Evolutionary conservation across 1,139 yeast genomes (phyloP).

Genomic region (Ashbya aceris): DNA sequence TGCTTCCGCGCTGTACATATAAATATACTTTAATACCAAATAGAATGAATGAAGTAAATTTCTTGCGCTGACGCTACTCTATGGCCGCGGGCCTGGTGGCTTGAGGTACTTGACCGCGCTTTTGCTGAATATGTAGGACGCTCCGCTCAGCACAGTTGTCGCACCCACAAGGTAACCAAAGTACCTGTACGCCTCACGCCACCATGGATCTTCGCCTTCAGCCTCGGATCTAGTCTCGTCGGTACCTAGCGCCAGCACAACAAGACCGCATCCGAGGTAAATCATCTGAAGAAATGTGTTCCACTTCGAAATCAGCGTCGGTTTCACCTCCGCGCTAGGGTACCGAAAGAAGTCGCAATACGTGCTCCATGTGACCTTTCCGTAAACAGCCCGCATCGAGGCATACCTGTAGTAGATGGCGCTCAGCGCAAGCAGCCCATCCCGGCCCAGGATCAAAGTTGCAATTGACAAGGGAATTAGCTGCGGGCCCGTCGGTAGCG

Average conservation of each 20-base stretch:
- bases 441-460: slow-evolving; percentile 72
- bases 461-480: slow-evolving; percentile 62
- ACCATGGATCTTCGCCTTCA: slow-evolving; percentile 1
- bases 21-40: background rate
- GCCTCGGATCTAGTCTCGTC: slow-evolving; percentile 8
- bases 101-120: slow-evolving; percentile 50
- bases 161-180: slow-evolving; percentile 57
- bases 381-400: slow-evolving; percentile 65
- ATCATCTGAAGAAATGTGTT: slow-evolving; percentile 91
- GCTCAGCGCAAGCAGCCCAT: slow-evolving; percentile 62
- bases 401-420: slow-evolving; percentile 66
- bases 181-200: slow-evolving; percentile 24
- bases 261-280: slow-evolving; percentile 70
- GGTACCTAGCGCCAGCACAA: slow-evolving; percentile 30
- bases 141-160: slow-evolving; percentile 74
- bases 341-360: slow-evolving; percentile 60
- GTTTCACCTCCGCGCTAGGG: slow-evolving; percentile 86
- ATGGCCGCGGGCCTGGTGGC: slow-evolving; percentile 7
- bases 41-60: background rate
- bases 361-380: slow-evolving; percentile 43
- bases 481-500: slow-evolving; percentile 46
- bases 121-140: slow-evolving; percentile 61
- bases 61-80: background rate
- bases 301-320: slow-evolving; percentile 77
- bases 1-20: background rate